These are phyloP conservation scores for Blastobotrys peoriensis DNA, from an alignment of 805 yeast species.

Conservation along the genomic window DNA sequence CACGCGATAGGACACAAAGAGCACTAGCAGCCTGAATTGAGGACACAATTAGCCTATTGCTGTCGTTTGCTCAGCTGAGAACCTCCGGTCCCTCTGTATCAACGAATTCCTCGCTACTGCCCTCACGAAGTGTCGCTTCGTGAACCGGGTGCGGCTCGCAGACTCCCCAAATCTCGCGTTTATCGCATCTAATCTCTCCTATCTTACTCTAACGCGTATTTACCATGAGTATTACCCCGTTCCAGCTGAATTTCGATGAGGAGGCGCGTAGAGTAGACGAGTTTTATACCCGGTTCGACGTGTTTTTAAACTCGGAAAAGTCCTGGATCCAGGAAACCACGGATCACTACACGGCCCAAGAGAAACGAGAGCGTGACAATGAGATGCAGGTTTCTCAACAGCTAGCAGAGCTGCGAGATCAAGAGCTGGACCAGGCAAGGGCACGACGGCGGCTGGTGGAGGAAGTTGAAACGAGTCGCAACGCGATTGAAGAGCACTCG, in stretches of 20 bases:
- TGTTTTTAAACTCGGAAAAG: slow-evolving; percentile 26
- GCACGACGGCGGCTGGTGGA: slow-evolving; percentile 21
- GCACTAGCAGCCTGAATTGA: too few species aligned
- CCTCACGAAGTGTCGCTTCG: too few species aligned
- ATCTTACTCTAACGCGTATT: too few species aligned
- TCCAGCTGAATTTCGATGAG: slow-evolving; percentile 29
- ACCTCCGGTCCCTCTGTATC: too few species aligned
- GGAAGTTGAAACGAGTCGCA: slow-evolving; percentile 23
- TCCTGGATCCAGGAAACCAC: slow-evolving; percentile 18
- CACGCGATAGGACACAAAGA: too few species aligned
- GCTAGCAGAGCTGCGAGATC: slow-evolving; percentile 23
- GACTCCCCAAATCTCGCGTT: too few species aligned
- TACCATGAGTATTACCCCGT: slow-evolving; percentile 19
- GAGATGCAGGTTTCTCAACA: slow-evolving; percentile 29
- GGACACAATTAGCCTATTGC: too few species aligned
- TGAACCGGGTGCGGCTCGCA: too few species aligned
- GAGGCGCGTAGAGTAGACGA: slow-evolving; percentile 35
- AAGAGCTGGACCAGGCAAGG: slow-evolving; percentile 17
- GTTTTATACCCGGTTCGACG: slow-evolving; percentile 37
- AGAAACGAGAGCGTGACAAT: slow-evolving; percentile 9
- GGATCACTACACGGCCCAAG: slow-evolving; percentile 13
- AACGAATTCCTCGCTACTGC: too few species aligned
- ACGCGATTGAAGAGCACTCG: slow-evolving; percentile 22
- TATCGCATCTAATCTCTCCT: too few species aligned
- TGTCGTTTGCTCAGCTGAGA: too few species aligned